Evolutionary conservation across 495 filamentous ascomycete genomes (phyloP).

Genomic region (Pseudoneurospora amorphoporcata): DNA sequence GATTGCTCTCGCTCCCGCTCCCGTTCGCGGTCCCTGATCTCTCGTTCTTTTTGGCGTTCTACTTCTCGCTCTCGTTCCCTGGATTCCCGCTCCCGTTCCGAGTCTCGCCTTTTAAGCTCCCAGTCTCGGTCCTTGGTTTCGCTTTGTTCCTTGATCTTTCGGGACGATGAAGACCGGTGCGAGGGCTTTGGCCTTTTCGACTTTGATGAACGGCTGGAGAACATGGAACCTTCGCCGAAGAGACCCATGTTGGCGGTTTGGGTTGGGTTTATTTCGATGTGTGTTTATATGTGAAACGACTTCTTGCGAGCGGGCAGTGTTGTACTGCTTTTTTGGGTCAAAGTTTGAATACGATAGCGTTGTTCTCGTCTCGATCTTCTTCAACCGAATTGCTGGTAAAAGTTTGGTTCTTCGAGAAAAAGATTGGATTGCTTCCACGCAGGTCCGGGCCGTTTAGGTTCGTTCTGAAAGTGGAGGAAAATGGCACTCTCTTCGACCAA

Average conservation of each 20-base stretch:
- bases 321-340: background rate
- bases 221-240: background rate
- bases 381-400: background rate
- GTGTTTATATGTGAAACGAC: background rate
- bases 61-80: background rate
- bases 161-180: background rate
- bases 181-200: background rate
- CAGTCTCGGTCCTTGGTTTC: background rate
- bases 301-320: background rate
- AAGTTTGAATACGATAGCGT: background rate
- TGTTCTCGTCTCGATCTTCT: background rate
- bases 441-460: background rate
- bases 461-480: background rate
- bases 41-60: background rate
- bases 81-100: background rate
- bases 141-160: background rate
- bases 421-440: background rate
- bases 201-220: background rate
- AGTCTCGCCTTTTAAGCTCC: background rate
- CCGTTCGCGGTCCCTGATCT: background rate
- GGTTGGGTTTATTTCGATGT: background rate
- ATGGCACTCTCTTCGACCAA: background rate
- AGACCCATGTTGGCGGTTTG: background rate
- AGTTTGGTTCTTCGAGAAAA: background rate
- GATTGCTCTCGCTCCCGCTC: background rate